Evolutionary conservation across 495 filamentous ascomycete species (phyloP), one percentile per base, ranked within the genome.

Genomic region (Oidiodendron maius): DNA sequence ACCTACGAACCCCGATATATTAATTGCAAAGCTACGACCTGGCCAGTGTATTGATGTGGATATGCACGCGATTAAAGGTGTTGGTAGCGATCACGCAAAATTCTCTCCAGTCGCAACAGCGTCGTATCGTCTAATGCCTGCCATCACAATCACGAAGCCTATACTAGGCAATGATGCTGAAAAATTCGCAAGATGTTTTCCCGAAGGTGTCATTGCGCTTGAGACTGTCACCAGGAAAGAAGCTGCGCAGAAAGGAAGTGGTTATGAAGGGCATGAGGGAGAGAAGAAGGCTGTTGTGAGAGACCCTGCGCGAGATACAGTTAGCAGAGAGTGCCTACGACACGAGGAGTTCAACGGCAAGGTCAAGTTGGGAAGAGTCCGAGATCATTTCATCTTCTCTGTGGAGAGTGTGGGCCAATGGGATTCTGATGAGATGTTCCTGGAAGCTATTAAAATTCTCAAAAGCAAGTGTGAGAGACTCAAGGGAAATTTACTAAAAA

Each of bases 371-470:
- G 94, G 94, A 36, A 77, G 94, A 23, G 68, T 87, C 34, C 70
- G 86, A 51, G 94, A 99, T 68, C 94, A 99, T 67, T 99, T 99
- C 62, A 96, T 99, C 66, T 99, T 89, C 75, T 82, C 78, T 46
- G 72, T 99, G 5, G 94, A 99, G 75, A 96, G 90, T 69, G 84
- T 88, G 9, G 94, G 94, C 9, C 93, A 97, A 67, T 91, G 86
- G 64, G 80, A 88, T 21, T 93, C 89, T 61, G 90, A 96, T 56
- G 78, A 84, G 62, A 72, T 97, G 44, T 96, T 97, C 75, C 61
- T 97, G 36, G 89, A 96, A 66, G 78, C 86, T 5, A 82, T 97
- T 18, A 83, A 81, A 64, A 73, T 89, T 42, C 68, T 99, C 53
- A 95, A 86, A 74, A 72, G 77, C 50, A 96, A 96, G 66, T 83